phyloP scores from a whole-genome alignment of 176 grass and related monocot species.

The Aegilops longissima region DNA sequence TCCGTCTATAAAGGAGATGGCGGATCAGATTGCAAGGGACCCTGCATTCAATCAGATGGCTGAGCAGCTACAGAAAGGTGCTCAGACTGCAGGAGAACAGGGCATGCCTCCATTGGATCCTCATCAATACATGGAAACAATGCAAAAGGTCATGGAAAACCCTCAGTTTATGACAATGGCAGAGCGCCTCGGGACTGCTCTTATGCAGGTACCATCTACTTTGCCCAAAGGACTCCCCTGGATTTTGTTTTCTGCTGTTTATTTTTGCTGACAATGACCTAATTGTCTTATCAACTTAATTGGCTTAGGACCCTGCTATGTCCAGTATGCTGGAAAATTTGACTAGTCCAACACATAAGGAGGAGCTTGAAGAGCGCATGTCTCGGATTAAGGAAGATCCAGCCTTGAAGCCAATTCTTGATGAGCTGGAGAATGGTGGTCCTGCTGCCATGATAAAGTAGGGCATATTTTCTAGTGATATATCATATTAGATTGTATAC shows the following conservation, averaged over 20 bases:
- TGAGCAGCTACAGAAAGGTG: conserved; percentile 75
- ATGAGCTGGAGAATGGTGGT: conserved; percentile 86
- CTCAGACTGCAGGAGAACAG: conserved; percentile 65
- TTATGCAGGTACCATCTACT: conserved; percentile 74
- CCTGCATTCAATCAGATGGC: conserved; percentile 92
- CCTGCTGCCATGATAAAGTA: conserved; percentile 99
- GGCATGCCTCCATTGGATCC: conserved; percentile 70
- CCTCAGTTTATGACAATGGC: conserved; percentile 91
- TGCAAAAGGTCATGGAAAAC: conserved; percentile 96
- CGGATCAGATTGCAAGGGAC: conserved; percentile 81
- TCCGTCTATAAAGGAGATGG: conserved; percentile 95
- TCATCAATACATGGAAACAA: conserved; percentile 80
- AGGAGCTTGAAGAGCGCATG: conserved; percentile 90
- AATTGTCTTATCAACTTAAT: conserved; percentile 5
- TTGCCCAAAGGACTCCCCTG: background rate
- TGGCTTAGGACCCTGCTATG: conserved; percentile 85
- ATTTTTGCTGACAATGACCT: background rate
- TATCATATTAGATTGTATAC: conserved; percentile 4
- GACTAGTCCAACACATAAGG: conserved; percentile 72
- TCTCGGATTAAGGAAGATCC: conserved; percentile 82
- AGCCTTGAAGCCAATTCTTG: conserved; percentile 82
- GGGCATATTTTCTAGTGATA: conserved; percentile 9
- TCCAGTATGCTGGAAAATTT: conserved; percentile 79
- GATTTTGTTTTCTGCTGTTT: background rate
- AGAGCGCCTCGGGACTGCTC: conserved; percentile 74